Evolutionary conservation across 345 rosid genomes (phyloP), one percentile per base, ranked within the genome.

Genomic region (Camelina hispida): DNA sequence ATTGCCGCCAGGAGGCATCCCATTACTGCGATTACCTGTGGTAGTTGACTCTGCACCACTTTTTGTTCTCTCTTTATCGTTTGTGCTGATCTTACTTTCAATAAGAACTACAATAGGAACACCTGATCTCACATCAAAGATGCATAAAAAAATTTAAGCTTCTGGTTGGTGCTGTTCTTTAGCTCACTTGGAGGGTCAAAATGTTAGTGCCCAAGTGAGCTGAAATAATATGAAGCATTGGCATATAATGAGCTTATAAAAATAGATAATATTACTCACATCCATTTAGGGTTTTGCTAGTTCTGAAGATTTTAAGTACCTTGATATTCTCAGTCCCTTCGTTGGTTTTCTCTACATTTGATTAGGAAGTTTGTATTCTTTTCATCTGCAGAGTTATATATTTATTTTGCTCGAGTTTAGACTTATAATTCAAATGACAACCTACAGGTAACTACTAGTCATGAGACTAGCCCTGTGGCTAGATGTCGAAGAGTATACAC

Each of bases 401-500:
- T n/a, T 1, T 40, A 37, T 35, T 58, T 62, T 61, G 9, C 38
- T 51, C 30, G 9, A 17, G 30, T 44, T 23, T 75, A 51, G 16
- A 69, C 16, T 53, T 23, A 63, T 63, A 23, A 18, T 17, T 62
- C 42, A 32, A 14, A 63, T 54, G 28, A 58, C 34, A 68, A 52
- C 48, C 9, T 48, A 47, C 67, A 78, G 81, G 73, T 78, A 71
- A 47, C 73, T 57, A 84, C 72, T 54, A 85, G 87, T 79, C 82
- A 69, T 30, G 99, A 95, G 84, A 87, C 91, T 37, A 92, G 84
- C 80, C 82, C 84, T 68, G 73, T 94, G 72, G 97, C 99, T 50
- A 83, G 97, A 87, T 91, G 97, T 77, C 89, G 99, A 71, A 89
- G 97, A 84, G 92, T 94, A 47, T 94, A 91, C 88, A 92, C 97